A percentile compares a stretch with the other conserved stretches of the same genome.
Conservation (phyloP, 371 early-diverging fungal genomes). For the Saksenaea oblongispora region DNA sequence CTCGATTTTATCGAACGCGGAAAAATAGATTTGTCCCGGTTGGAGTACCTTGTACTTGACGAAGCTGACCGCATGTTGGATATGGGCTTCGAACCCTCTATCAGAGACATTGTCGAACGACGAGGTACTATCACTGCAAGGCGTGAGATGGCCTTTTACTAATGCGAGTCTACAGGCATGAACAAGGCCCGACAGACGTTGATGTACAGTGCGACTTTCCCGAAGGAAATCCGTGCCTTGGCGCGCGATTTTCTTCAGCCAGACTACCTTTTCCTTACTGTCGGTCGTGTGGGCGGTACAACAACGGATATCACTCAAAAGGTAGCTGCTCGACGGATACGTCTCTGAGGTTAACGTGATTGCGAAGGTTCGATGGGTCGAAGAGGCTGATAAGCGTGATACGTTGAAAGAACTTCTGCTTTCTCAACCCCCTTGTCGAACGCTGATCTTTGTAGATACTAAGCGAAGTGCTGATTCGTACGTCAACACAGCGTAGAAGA, state of each 20-base stretch:
- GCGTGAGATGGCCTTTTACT: background rate
- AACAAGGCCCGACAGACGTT: constrained; percentile 89
- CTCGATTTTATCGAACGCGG: constrained; percentile 85
- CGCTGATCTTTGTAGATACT: constrained; percentile 81
- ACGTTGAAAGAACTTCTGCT: constrained; percentile 27
- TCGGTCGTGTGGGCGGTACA: constrained; percentile 47
- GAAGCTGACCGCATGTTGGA: constrained; percentile 97
- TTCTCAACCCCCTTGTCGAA: constrained; percentile 53
- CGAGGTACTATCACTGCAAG: constrained; percentile 33
- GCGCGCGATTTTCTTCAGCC: constrained; percentile 88
- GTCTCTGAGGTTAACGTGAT: background rate
- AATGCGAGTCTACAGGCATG: background rate
- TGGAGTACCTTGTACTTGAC: constrained; percentile 88
- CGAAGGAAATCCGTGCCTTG: constrained; percentile 82
- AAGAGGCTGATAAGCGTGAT: constrained; percentile 53
- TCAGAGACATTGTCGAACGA: constrained; percentile 87
- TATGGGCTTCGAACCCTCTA: constrained; percentile 96
- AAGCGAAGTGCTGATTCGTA: constrained; percentile 78
- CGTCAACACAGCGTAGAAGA: background rate
- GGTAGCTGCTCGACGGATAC: constrained; percentile 9
- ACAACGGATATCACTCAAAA: constrained; percentile 43
- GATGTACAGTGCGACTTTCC: constrained; percentile 98
- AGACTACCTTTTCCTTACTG: constrained; percentile 24
- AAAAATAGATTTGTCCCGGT: constrained; percentile 73
- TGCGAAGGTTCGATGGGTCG: constrained; percentile 33